Percentiles rank a stretch among this genome's conserved stretches.
Conservation (phyloP, 495 filamentous ascomycete genomes). For the Aspergillus carlsbadensis region DNA sequence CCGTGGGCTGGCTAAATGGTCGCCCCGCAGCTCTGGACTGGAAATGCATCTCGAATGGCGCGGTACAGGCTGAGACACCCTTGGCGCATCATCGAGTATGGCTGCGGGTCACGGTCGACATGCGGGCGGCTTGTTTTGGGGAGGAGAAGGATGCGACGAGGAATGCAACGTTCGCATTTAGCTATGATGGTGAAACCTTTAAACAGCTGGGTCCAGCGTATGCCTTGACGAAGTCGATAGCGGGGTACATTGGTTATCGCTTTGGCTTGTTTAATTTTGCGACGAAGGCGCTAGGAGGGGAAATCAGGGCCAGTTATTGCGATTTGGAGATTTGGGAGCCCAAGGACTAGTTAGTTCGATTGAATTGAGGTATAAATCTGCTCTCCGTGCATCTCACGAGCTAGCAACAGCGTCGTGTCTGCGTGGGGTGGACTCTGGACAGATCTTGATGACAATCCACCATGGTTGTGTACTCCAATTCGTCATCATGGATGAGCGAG, state of each 20-base stretch:
- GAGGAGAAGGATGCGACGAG: slow-evolving; percentile 33
- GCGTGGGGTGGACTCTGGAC: no score
- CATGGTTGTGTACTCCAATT: no score
- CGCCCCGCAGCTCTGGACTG: slow-evolving; percentile 31
- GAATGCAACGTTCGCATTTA: slow-evolving; percentile 49
- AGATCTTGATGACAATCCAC: no score
- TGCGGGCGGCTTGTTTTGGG: no score
- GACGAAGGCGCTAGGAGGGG: slow-evolving; percentile 49
- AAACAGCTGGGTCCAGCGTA: slow-evolving; percentile 39
- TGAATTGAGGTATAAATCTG: no score
- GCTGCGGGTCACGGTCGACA: slow-evolving; percentile 35
- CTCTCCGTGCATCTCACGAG: no score
- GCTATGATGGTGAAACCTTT: slow-evolving; percentile 46
- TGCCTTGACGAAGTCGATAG: slow-evolving; percentile 44
- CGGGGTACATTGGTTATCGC: slow-evolving; percentile 56
- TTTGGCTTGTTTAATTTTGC: slow-evolving; percentile 60
- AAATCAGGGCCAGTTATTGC: no score
- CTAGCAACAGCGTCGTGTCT: no score
- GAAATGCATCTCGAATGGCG: slow-evolving; percentile 41
- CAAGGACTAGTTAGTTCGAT: no score
- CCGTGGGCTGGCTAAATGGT: slow-evolving; percentile 22
- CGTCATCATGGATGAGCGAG: no score
- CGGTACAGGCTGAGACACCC: slow-evolving; percentile 28
- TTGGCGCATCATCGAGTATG: slow-evolving; percentile 30
- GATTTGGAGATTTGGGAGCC: no score